Conservation (phyloP, 2,329 filamentous ascomycete species). For the Fusarium neocosmosporiellum region DNA sequence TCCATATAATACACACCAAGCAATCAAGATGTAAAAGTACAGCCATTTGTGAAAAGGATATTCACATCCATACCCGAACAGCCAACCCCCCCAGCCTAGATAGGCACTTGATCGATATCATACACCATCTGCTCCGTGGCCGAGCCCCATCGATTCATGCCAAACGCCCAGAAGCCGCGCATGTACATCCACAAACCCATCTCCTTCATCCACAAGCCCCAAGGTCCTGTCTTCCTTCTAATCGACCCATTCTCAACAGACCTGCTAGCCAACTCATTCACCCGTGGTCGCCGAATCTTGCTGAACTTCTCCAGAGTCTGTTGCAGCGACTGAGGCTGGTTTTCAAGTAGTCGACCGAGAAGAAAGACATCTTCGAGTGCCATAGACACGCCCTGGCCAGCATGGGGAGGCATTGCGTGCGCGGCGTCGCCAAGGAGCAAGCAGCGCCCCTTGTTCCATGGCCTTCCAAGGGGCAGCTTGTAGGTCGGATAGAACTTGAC, state of each 20-base stretch:
- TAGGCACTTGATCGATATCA: not conserved
- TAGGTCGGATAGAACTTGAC: not conserved
- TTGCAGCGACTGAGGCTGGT: not conserved
- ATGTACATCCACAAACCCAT: not conserved
- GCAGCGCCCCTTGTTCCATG: not conserved
- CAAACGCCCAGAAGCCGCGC: not conserved
- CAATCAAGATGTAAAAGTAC: not conserved
- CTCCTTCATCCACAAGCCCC: not conserved
- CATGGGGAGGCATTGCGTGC: not conserved
- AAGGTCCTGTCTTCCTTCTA: not conserved
- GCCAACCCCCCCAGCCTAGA: not conserved
- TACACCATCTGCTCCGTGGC: not conserved
- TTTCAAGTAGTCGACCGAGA: not conserved
- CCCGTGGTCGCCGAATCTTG: not conserved
- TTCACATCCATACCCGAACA: too few relatives aligned
- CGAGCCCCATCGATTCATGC: not conserved
- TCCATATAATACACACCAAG: not conserved
- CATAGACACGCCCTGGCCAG: not conserved
- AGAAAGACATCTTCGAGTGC: not conserved
- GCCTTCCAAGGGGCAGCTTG: not conserved
- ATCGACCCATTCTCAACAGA: not conserved
- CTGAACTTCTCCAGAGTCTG: not conserved
- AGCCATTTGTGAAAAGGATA: too few relatives aligned
- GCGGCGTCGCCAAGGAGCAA: not conserved
- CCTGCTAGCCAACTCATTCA: not conserved